Evolutionary conservation across 192 early-diverging fungal species (phyloP).

Genomic region (Lobosporangium transversale): DNA sequence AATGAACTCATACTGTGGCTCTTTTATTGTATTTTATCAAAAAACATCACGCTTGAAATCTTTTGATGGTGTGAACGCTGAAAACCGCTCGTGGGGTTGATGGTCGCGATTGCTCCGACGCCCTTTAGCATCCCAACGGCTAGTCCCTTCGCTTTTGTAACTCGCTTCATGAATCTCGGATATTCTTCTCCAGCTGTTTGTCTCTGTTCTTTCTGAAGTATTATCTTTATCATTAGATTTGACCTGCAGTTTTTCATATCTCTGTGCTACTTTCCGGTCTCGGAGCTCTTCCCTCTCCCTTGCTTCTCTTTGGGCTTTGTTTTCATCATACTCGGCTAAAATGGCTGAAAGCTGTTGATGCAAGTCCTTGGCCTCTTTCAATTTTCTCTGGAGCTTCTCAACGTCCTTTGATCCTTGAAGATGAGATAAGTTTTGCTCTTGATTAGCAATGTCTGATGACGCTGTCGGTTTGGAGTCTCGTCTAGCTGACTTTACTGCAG

Average conservation of each 20-base stretch:
- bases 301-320: conserved; percentile 1
- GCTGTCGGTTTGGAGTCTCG: neutral
- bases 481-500: neutral
- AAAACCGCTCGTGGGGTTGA: too few relatives aligned
- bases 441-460: neutral
- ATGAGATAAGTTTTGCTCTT: neutral
- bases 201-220: too few relatives aligned
- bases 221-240: too few relatives aligned
- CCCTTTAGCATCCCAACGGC: too few relatives aligned
- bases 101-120: too few relatives aligned
- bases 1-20: too few relatives aligned
- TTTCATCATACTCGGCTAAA: conserved; percentile 8
- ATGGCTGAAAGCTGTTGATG: neutral
- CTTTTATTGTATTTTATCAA: neutral
- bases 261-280: too few relatives aligned
- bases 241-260: too few relatives aligned
- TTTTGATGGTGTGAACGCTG: neutral
- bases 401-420: too few relatives aligned
- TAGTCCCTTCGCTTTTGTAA: too few relatives aligned
- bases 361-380: neutral
- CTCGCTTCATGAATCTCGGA: too few relatives aligned
- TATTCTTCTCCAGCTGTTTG: too few relatives aligned
- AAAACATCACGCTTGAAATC: neutral
- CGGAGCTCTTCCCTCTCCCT: neutral
- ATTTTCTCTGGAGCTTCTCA: neutral